Evolutionary conservation across 1,284 basidiomycete genomes (phyloP).

Genomic region (Moniliella sp.): DNA sequence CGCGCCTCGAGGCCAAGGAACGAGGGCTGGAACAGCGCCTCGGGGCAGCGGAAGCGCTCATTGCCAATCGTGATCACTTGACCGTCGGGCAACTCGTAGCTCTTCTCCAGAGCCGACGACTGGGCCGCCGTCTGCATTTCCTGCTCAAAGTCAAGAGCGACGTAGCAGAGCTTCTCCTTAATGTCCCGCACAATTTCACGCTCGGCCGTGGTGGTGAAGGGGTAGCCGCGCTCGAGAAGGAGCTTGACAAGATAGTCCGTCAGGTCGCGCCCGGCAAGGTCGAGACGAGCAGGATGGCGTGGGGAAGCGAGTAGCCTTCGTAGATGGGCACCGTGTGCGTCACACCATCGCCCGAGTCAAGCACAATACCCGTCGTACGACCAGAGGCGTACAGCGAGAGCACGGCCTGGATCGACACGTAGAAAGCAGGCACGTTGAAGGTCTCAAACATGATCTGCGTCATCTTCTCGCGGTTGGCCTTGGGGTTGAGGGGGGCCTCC

Average conservation of each 20-base stretch:
- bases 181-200: conserved; percentile 90
- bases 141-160: conserved; percentile 87
- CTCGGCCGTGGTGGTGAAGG: conserved; percentile 76
- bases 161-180: conserved; percentile 95
- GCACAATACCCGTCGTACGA: conserved; percentile 73
- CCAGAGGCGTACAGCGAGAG: conserved; percentile 77
- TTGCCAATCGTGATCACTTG: conserved; percentile 66
- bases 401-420: conserved; percentile 78
- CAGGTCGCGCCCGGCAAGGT: conserved; percentile 81
- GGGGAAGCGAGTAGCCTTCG: conserved; percentile 81
- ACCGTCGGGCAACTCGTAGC: conserved; percentile 83
- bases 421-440: conserved; percentile 79
- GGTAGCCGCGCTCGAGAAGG: conserved; percentile 77
- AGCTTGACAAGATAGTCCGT: conserved; percentile 78
- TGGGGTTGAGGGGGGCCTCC: conserved; percentile 82
- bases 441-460: conserved; percentile 95
- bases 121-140: conserved; percentile 79
- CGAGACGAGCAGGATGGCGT: conserved; percentile 82
- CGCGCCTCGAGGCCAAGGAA: conserved; percentile 76
- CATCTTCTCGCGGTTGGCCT: conserved; percentile 87
- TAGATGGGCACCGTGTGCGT: conserved; percentile 82
- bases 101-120: conserved; percentile 78
- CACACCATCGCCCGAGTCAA: conserved; percentile 83
- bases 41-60: conserved; percentile 70
- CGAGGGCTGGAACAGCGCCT: conserved; percentile 87